phyloP scores from a whole-genome alignment of 805 yeast genomes.

The Spathaspora hagerdaliae region DNA sequence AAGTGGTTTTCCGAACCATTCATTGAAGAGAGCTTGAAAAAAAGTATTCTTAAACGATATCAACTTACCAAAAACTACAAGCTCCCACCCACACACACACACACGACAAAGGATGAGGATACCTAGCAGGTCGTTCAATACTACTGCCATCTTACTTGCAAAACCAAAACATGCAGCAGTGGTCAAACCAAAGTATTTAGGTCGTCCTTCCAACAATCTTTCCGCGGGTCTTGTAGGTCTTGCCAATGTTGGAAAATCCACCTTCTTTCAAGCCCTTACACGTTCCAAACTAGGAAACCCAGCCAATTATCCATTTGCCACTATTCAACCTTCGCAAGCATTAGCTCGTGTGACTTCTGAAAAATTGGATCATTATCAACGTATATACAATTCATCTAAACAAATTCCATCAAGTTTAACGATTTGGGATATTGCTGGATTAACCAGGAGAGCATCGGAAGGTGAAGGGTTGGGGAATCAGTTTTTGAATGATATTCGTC shows the following conservation, averaged over 20 bases:
- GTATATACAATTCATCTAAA: conserved; percentile 46
- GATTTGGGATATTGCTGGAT: conserved; percentile 67
- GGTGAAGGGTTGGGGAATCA: conserved; percentile 78
- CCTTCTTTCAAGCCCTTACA: conserved; percentile 53
- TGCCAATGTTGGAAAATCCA: conserved; percentile 56
- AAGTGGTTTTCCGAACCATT: too few relatives aligned
- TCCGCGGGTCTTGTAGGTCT: conserved; percentile 50
- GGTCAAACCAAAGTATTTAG: conserved; percentile 10
- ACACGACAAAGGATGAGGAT: neutral
- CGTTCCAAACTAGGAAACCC: conserved; percentile 54
- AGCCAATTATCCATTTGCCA: conserved; percentile 65
- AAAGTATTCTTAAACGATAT: too few relatives aligned
- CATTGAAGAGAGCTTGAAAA: too few relatives aligned
- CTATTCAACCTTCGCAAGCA: conserved; percentile 71
- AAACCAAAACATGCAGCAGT: neutral
- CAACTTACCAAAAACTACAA: too few relatives aligned
- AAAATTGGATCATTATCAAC: conserved; percentile 45
- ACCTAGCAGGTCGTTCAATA: neutral
- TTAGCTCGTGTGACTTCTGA: conserved; percentile 49
- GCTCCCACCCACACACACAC: too few relatives aligned
- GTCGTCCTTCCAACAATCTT: conserved; percentile 35
- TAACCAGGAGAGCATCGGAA: conserved; percentile 56
- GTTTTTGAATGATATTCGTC: conserved; percentile 62
- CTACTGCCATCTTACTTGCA: neutral
- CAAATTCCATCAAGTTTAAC: conserved; percentile 54